Evolutionary conservation across 148 eudicot species (phyloP), one percentile per base, ranked within the genome.

Genomic region (Chenopodium formosanum): DNA sequence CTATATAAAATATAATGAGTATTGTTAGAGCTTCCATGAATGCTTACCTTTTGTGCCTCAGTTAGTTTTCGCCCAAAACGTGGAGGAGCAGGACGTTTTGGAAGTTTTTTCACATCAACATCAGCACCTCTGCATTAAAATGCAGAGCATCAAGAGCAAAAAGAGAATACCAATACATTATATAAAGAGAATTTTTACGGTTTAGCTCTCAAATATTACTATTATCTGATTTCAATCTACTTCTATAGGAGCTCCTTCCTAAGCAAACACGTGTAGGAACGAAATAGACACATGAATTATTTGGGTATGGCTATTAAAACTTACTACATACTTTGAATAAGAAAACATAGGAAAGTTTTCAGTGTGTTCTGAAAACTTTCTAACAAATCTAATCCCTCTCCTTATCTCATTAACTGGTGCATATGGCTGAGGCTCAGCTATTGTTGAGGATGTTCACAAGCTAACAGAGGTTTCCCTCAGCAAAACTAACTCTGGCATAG

Each of bases 51-150:
- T 78, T 94, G 99, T 78, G 95, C 76, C 0, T 94, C 99, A 7
- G 93, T 87, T 85, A 96, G 73, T 76, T 94, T 96, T 78, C 93
- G 85, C 14, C 99, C 99, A 87, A 96, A 96, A 56, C 93, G 97
- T 73, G 99, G 99, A 69, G 99, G 99, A 60, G 95, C 94, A 9
- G 99, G 99, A 29, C 99, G 93, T 83, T 96, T 94, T 10, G 93
- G 87, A 48, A 96, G 93, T 83, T 91, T 89, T 84, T 94, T 94
- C 12, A 96, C 99, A 87, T 95, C 98, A 34, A 95, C 97, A 2
- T 86, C 90, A 14, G 86, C 90, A 20, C 97, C 99, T 86, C 98
- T 93, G 87, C 75, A 83, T 76, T 29, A 76, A 66, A 79, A 75
- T 47, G 27, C 22, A 73, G 52, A 62, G 27, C 16, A 64, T 60